These are phyloP conservation scores for Geranomyces michiganensis DNA, from an alignment of 192 early-diverging fungal genomes.

Conservation along the genomic window DNA sequence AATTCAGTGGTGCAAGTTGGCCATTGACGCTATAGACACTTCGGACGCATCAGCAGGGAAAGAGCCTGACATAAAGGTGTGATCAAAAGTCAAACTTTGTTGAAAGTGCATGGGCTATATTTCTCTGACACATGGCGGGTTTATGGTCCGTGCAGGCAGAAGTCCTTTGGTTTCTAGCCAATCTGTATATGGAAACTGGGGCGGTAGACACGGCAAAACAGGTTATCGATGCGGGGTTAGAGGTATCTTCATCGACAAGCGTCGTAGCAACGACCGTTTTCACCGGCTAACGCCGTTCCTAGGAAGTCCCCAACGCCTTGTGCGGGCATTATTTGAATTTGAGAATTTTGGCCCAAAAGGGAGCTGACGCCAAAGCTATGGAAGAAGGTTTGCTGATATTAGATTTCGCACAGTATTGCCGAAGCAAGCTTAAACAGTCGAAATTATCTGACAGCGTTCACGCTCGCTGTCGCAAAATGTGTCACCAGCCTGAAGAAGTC, in stretches of 20 bases:
- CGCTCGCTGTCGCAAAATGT: conserved; percentile 1
- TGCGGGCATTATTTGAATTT: conserved; percentile 20
- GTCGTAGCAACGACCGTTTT: neutral
- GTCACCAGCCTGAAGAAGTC: neutral
- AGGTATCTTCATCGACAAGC: neutral
- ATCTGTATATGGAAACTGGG: conserved; percentile 7
- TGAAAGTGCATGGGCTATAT: too few species aligned
- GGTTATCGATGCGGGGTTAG: conserved; percentile 13
- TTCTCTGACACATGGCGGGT: neutral
- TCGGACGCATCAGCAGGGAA: neutral
- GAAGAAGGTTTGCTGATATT: neutral
- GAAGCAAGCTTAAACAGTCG: too few species aligned
- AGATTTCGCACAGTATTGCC: too few species aligned
- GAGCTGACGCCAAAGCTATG: neutral
- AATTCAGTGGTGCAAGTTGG: conserved; percentile 26
- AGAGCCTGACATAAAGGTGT: conserved; percentile 8
- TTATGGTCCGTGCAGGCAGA: neutral
- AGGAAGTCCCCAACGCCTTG: conserved; percentile 12
- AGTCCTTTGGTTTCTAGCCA: conserved; percentile 15
- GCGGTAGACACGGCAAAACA: conserved; percentile 16
- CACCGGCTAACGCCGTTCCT: neutral
- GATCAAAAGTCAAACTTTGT: neutral
- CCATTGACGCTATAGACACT: conserved; percentile 13
- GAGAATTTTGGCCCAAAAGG: neutral
- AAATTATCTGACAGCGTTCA: neutral